Base-by-base conservation (phyloP, 2,329 filamentous ascomycete species). In the Trichoderma pleuroti region DNA sequence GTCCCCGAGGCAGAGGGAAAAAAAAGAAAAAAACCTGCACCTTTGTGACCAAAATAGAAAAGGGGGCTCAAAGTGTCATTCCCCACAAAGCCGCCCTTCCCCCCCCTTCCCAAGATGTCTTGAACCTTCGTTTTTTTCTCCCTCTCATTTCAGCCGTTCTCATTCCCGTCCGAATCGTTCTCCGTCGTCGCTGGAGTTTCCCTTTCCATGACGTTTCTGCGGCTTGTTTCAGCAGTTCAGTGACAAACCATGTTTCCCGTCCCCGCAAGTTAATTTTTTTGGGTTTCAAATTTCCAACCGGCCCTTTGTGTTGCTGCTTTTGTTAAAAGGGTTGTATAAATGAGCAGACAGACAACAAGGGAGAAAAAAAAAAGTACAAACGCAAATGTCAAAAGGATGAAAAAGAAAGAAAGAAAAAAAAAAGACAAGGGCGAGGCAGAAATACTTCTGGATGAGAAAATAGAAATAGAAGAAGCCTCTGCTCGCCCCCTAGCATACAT, bases 401-500 rank as follows among this genome's bases (percentile, higher is more conserved):
- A 28, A 46, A 12, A n/a, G 42, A 59, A 21, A 46, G 24, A 30
- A 28, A 46, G 10, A 59, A 24, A 56, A 57, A 65, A 66, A 66
- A 57, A 21, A 34, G 11, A 59, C 26, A 30, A 46, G 32, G 30
- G 21, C 6, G 32, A 59, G 30, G 46, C 24, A 57, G 62, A 67
- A 67, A 28, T 12, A n/a, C 24, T 52, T 61, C 68, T 11, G 26
- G 21, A n/a, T 52, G 21, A 24, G 46, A 11, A 62, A 62, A 59
- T 52, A 56, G 49, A 70, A 73, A 42, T 34, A 70, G 59, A 72
- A 66, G 39, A 70, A 73, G 56, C 30, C 57, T 59, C 61, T 73
- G 71, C 57, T 64, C 56, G 42, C 28, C 34, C 34, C 26, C 24
- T 14, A 49, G 68, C 68, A 30, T 34, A 69, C 63, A 57, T 63